These are phyloP conservation scores for Trypanosoma theileri DNA, from an alignment of 208 protist species.

Conservation along the genomic window DNA sequence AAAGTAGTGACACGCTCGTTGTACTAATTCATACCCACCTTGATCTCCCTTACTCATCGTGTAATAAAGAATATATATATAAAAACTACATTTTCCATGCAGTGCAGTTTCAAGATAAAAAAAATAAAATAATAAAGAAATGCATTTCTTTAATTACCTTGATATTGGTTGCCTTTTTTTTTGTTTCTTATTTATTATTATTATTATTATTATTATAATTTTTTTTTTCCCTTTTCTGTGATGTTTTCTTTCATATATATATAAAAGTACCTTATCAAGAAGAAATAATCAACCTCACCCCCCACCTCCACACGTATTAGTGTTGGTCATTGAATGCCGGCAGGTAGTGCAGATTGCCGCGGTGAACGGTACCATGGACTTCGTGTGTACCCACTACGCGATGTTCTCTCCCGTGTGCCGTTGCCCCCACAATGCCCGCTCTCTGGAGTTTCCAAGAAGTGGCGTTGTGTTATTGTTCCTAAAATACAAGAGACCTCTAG, in stretches of 20 bases:
- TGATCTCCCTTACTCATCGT: background rate
- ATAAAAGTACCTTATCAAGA: background rate
- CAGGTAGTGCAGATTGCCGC: background rate
- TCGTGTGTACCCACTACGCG: slow-evolving; percentile 51
- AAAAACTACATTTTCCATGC: no score
- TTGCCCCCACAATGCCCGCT: slow-evolving; percentile 46
- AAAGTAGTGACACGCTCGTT: slow-evolving; percentile 58
- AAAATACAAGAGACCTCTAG: slow-evolving; percentile 21
- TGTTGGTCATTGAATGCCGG: background rate
- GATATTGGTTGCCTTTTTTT: background rate
- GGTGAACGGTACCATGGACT: slow-evolving; percentile 27
- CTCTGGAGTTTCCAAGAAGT: slow-evolving; percentile 61
- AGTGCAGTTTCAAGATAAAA: background rate
- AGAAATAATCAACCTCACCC: background rate
- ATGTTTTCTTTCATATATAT: slow-evolving; percentile 1
- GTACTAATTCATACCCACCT: slow-evolving; percentile 30
- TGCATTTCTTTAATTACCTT: background rate
- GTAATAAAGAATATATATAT: background rate
- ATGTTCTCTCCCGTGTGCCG: slow-evolving; percentile 63
- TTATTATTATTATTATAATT: slow-evolving; percentile 24
- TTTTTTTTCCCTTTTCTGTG: background rate
- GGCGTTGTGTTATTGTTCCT: slow-evolving; percentile 79
- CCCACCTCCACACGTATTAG: background rate
- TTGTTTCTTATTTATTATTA: slow-evolving; percentile 3
- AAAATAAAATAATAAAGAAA: background rate